A percentile compares a stretch with the other conserved stretches of the same genome.
Evolutionary conservation across 2,329 filamentous ascomycete genomes (phyloP).

Genomic region (Colletotrichum sp.): DNA sequence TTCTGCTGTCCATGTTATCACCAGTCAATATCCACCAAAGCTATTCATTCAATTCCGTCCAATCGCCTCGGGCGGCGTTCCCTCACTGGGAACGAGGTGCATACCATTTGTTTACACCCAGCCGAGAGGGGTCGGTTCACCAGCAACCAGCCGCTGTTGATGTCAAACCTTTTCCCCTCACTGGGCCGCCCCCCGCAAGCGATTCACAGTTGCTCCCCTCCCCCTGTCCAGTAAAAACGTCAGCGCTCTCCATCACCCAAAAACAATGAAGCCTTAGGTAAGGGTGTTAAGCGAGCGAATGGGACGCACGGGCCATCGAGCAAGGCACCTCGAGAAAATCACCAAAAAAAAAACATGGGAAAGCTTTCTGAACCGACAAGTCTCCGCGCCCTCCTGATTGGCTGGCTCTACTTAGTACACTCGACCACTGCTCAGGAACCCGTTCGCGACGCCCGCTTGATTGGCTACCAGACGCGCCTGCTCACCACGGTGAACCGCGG

Average conservation of each 20-base stretch:
- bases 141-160: constrained; percentile 16
- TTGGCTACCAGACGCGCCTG: neutral
- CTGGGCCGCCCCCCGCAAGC: neutral
- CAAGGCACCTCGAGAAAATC: neutral
- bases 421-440: neutral
- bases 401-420: neutral
- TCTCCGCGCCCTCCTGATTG: neutral
- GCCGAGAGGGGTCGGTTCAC: constrained; percentile 16
- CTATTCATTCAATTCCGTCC: neutral
- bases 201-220: neutral
- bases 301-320: neutral
- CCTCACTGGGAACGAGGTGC: neutral
- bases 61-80: neutral
- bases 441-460: neutral
- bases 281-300: neutral
- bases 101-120: constrained; percentile 6
- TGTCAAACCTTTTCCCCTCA: constrained; percentile 1
- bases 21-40: neutral
- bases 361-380: neutral
- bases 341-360: neutral
- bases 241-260: neutral
- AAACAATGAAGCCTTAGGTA: neutral
- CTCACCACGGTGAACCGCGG: neutral
- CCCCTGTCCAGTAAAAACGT: constrained; percentile 14
- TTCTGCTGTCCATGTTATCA: neutral